Evolutionary conservation across 2,329 filamentous ascomycete genomes (phyloP).

Genomic region (Xylaria sp.): DNA sequence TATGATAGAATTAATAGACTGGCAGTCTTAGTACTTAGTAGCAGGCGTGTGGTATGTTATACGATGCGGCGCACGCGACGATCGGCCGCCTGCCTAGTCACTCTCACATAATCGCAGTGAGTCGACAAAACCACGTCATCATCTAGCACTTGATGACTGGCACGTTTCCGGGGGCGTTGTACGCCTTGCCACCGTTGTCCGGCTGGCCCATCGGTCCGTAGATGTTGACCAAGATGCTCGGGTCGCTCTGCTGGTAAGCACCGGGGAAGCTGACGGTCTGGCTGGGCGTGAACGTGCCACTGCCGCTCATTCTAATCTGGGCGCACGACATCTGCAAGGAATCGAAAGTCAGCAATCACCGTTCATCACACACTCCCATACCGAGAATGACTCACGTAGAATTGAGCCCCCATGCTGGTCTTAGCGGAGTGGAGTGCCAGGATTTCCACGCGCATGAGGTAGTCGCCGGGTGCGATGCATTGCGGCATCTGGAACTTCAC

Average conservation of each 20-base stretch:
- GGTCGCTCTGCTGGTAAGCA: constrained; percentile 57
- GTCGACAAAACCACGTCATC: constrained; percentile 3
- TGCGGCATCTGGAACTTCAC: constrained; percentile 61
- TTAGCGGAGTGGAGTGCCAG: constrained; percentile 64
- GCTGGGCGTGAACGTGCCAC: constrained; percentile 51
- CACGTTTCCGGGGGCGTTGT: constrained; percentile 53
- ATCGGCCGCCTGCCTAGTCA: not conserved
- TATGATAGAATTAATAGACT: constrained; percentile 1
- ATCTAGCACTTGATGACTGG: constrained; percentile 47
- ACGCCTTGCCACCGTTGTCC: constrained; percentile 56
- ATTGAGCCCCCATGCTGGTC: constrained; percentile 53
- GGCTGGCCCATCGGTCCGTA: constrained; percentile 56
- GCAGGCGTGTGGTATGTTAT: not conserved
- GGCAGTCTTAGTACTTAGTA: not conserved
- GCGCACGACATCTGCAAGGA: constrained; percentile 52
- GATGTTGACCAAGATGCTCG: constrained; percentile 60
- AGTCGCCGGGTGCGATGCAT: constrained; percentile 64
- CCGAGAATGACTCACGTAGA: constrained; percentile 49
- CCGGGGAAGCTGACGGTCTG: constrained; percentile 59
- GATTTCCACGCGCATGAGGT: constrained; percentile 65
- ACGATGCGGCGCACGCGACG: not conserved
- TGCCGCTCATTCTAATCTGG: constrained; percentile 56
- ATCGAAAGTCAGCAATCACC: constrained; percentile 24
- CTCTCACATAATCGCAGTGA: not conserved
- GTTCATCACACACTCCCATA: not conserved